Percentiles rank a stretch among this genome's conserved stretches.
Evolutionary conservation across 2,329 filamentous ascomycete species (phyloP).

Genomic region (Xylariaceae sp.): DNA sequence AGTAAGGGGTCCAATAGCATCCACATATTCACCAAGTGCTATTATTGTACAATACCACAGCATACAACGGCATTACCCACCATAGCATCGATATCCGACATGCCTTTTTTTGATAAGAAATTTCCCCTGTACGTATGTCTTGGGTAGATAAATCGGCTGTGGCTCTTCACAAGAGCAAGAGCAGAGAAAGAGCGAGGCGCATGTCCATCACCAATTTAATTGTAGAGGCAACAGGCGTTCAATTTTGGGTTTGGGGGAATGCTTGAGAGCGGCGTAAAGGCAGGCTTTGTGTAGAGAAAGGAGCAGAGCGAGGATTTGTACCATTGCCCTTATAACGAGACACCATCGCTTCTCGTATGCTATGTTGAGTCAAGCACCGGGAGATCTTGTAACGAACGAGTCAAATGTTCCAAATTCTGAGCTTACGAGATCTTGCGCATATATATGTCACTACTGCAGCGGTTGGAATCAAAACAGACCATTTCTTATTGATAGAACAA

Average conservation of each 20-base stretch:
- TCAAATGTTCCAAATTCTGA: no score
- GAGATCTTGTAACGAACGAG: no score
- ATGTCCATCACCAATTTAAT: not conserved
- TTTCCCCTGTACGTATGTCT: conserved; percentile 10
- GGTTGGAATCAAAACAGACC: no score
- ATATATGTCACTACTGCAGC: no score
- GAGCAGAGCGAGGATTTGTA: no score
- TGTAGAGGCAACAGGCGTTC: not conserved
- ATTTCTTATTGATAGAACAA: no score
- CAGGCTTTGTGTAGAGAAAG: no score
- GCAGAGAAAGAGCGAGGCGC: conserved; percentile 14
- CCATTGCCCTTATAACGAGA: no score
- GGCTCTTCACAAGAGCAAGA: conserved; percentile 3
- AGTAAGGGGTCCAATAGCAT: conserved; percentile 4
- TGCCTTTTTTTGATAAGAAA: conserved; percentile 4
- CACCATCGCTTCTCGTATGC: no score
- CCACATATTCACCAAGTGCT: conserved; percentile 3
- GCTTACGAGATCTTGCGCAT: no score
- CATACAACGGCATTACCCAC: conserved; percentile 35
- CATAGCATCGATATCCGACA: conserved; percentile 6
- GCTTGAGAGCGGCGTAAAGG: no score
- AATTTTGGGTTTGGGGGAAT: not conserved
- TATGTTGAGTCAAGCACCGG: no score
- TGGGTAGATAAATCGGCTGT: conserved; percentile 13
- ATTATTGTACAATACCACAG: conserved; percentile 15